Evolutionary conservation across 2,329 filamentous ascomycete species (phyloP), one percentile per base, ranked within the genome.

Genomic region (Penicillium oxalicum): DNA sequence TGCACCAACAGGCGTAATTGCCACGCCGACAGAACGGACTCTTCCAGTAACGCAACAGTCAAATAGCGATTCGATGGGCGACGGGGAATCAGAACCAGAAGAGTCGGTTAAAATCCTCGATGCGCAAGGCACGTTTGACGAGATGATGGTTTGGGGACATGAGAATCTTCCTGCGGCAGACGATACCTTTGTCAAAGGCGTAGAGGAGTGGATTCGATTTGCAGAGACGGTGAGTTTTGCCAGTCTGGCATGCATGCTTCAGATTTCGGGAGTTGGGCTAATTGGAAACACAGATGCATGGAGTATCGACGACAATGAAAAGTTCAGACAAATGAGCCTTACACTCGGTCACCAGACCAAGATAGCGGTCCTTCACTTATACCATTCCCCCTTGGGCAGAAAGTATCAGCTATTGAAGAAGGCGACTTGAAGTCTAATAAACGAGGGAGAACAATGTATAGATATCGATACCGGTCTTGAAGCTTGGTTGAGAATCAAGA

Each of bases 71-170:
- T 64, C 36, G 40, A 13, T 73, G 1, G 61, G 69, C 2, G 74
- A 76, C 8, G 70, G 77, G 12, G 70, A 73, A 1, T 71, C 75
- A 2, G 71, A 72, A 36, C 60, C 63, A 6, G 66, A 72, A 9
- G 74, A 79, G 25, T 74, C 79, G 1, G 78, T 81, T 8, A 75
- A 74, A 18, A 70, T 77, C 1, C 67, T 91, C 57, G 77, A 86
- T 44, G 74, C 81, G 38, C 74, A 83, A 18, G 83, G 82, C 1
- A 76, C 76, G 12, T 96, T 96, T 63, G 81, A 89, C 5, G 76
- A 86, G 47, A 66, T 95, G 44, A 71, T 88, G 3, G 77, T 95
- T n/a, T 97, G 91, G 91, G 84, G 80, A 0, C 90, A 95, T 66
- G 90, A 93, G 57, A 68, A 72, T 1, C 59, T 80, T 43, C 82